Evolutionary conservation across 164 flowering plant genomes (phyloP).

Genomic region (Sextonia rubra): DNA sequence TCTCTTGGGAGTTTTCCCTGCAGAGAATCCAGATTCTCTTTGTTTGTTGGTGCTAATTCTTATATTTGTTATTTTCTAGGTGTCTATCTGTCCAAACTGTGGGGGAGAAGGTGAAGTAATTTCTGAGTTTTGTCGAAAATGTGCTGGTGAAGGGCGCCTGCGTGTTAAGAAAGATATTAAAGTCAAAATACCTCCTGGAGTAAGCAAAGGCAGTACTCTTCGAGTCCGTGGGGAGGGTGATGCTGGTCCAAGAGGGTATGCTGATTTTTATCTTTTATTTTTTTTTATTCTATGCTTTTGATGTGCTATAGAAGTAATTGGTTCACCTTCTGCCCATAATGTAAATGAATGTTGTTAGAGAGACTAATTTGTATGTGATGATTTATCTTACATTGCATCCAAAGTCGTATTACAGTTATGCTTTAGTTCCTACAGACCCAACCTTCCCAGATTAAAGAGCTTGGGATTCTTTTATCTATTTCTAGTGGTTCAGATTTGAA

Average conservation of each 20-base stretch:
- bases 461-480: too few relatives aligned
- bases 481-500: too few relatives aligned
- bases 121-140: slow-evolving; percentile 83
- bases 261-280: background rate
- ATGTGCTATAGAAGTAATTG: background rate
- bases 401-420: too few relatives aligned
- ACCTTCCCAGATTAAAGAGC: too few relatives aligned
- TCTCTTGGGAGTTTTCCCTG: too few relatives aligned
- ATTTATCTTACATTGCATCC: too few relatives aligned
- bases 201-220: slow-evolving; percentile 83
- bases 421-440: too few relatives aligned
- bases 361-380: too few relatives aligned
- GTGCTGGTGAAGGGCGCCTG: slow-evolving; percentile 83
- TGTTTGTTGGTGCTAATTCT: background rate
- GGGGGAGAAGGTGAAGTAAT: slow-evolving; percentile 92
- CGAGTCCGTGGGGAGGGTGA: slow-evolving; percentile 94
- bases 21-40: too few relatives aligned
- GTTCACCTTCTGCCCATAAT: background rate
- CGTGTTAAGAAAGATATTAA: slow-evolving; percentile 83
- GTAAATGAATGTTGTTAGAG: too few relatives aligned
- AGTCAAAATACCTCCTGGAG: slow-evolving; percentile 98
- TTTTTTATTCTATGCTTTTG: slow-evolving; percentile 3
- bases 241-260: slow-evolving; percentile 93
- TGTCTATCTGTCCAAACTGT: slow-evolving; percentile 86
- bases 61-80: background rate